Evolutionary conservation across 1,284 basidiomycete genomes (phyloP), one percentile per base, ranked within the genome.

Genomic region (Ustilago shanxiensis): DNA sequence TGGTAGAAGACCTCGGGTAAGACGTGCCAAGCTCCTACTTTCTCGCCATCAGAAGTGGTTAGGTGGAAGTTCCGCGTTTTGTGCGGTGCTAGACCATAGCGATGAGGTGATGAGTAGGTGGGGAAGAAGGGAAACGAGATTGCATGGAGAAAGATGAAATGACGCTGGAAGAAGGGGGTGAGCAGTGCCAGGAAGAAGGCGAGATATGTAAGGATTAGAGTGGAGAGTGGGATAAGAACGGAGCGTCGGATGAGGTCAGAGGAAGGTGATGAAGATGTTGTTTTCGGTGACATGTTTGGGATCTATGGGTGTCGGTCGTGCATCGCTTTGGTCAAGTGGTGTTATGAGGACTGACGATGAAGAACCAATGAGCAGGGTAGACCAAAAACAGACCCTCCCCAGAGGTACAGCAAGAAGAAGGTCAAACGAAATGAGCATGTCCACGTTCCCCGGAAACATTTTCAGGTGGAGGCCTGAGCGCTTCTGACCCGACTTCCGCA

Each of bases 1-100:
- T 83, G 68, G 86, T 93, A 93, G 77, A 90, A 89, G 0, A 88
- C 79, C 54, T 94, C 91, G 1, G 93, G 92, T 52, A 97, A 88
- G 33, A 95, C 87, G 86, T 96, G 94, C 95, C 95, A 98, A 9
- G 92, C 92, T 7, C 95, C 95, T 31, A 98, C 86, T 0, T 88
- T 89, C 69, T 92, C 89, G 53, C 93, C 92, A 83, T 98, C 95
- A 0, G 90, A 81, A 0, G 94, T 95, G 11, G 87, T 85, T 5
- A 97, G 87, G 57, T 89, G 87, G 26, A 95, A 82, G 79, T 95
- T 93, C 44, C 91, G 87, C 0, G 93, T 91, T 83, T 94, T 95
- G 79, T 90, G 91, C 1, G 93, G 93, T 92, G 80, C 79, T 31
- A 77, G 44, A 0, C 74, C 72, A 35, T 79, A 80, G 9, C 56